Base-by-base conservation (phyloP, 495 filamentous ascomycete genomes). In the Xylaria venustula region DNA sequence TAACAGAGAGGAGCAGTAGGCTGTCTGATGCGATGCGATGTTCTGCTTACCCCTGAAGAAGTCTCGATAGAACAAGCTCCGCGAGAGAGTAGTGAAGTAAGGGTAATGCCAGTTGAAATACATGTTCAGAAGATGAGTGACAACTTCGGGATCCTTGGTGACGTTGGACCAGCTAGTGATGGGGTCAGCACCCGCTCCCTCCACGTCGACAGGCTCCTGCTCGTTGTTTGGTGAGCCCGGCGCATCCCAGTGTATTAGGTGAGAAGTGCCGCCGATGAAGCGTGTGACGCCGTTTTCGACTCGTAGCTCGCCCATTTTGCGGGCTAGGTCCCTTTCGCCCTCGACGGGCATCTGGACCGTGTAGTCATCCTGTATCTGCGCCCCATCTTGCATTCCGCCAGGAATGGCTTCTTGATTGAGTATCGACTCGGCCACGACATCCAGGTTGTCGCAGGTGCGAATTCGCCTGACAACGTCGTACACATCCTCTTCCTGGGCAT, bases 71-170 rank as follows among this genome's bases (percentile, higher is more conserved):
- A 98, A 98, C 25, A 97, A 81, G 37, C 79, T 83, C 72, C 90
- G 95, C n/a, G 93, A 93, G 6, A 98, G 82, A 0, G 90, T 93
- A 11, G 91, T 93, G 76, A 98, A 98, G 73, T 92, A 98, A 11
- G 93, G 88, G 71, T 98, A 98, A 67, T 98, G 94, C 92, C 94
- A 98, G 28, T 88, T 89, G 75, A 98, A 97, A 75, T 98, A 98
- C 91, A 97, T 93, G 59, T 90, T 93, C 66, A 98, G 84, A 11
- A 98, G 84, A 76, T 98, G 95, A 14, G 85, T 83, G 62, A 98
- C 85, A 9, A 97, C 77, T 17, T 87, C 85, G 17, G 86, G 75
- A 70, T 98, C 89, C 44, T 85, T 79, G 8, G 93, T 97, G 20
- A 96, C 93, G 36, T 78, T 80, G 2, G 94, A 96, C 94, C 94